Percentiles rank a stretch among this genome's conserved stretches.
Evolutionary conservation across 768 basidiomycete genomes (phyloP).

Genomic region (Tremella fuciformis): DNA sequence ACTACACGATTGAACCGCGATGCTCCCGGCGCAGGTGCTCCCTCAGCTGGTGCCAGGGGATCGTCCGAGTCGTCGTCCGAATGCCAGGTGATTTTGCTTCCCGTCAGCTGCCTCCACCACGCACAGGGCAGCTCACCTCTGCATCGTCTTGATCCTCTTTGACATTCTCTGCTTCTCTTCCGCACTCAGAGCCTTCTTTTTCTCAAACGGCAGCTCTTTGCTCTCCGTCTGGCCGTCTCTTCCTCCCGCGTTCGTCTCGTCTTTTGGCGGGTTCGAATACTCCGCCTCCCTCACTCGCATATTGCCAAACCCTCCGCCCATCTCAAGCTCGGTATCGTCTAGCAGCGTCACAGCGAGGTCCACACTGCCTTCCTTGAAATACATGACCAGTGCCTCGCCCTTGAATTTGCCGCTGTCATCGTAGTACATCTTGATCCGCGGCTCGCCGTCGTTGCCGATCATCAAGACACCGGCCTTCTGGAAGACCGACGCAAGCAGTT

Average conservation of each 20-base stretch:
- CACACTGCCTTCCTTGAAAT: constrained; percentile 97
- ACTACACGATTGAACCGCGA: constrained; percentile 64
- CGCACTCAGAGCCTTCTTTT: constrained; percentile 45
- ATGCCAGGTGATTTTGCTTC: constrained; percentile 90
- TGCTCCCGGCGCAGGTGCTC: constrained; percentile 55
- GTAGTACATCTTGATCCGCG: constrained; percentile 94
- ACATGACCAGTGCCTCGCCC: constrained; percentile 92
- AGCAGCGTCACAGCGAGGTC: constrained; percentile 74
- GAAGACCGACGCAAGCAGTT: constrained; percentile 81
- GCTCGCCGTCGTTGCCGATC: constrained; percentile 83
- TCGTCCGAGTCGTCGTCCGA: constrained; percentile 85
- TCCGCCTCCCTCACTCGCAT: constrained; percentile 51
- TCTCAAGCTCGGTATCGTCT: constrained; percentile 84
- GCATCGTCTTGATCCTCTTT: constrained; percentile 49
- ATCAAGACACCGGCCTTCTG: constrained; percentile 87
- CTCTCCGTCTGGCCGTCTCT: constrained; percentile 57
- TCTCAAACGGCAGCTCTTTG: constrained; percentile 53
- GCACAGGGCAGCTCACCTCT: constrained; percentile 57
- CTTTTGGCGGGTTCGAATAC: constrained; percentile 21
- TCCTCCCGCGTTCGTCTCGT: constrained; percentile 13
- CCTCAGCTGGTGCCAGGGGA: constrained; percentile 33
- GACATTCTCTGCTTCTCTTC: constrained; percentile 51
- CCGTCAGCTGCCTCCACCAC: constrained; percentile 8
- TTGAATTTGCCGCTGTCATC: constrained; percentile 81
- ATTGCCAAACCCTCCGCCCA: constrained; percentile 65